Evolutionary conservation across 164 flowering plant species (phyloP).

Genomic region (Brasenia schreberi): DNA sequence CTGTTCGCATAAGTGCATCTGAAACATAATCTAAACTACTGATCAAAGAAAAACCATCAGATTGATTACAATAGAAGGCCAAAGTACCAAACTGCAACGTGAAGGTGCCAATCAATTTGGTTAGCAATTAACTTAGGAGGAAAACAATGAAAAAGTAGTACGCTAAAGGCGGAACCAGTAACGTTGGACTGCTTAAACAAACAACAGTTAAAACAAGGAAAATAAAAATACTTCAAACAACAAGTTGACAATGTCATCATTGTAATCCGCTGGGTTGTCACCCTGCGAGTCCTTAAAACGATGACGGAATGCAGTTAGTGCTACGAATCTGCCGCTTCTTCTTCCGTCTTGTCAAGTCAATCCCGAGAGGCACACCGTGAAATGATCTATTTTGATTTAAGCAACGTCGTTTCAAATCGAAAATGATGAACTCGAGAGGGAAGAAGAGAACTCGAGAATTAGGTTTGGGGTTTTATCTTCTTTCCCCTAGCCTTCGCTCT

Average conservation of each 20-base stretch:
- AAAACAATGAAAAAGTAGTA: too few species aligned
- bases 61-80: too few species aligned
- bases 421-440: neutral
- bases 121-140: too few species aligned
- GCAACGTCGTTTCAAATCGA: neutral
- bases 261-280: conserved; percentile 29
- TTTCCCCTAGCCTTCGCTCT: neutral
- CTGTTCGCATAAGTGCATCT: too few species aligned
- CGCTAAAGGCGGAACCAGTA: too few species aligned
- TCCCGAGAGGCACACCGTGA: neutral
- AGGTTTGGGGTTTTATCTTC: neutral
- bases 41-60: too few species aligned
- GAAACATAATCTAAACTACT: too few species aligned
- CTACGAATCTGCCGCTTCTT: neutral
- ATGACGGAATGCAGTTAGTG: neutral
- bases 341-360: neutral
- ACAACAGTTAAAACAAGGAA: too few species aligned
- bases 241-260: conserved; percentile 59
- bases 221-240: conserved; percentile 63
- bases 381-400: neutral
- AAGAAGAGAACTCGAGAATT: neutral
- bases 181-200: neutral
- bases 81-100: too few species aligned
- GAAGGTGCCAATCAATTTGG: too few species aligned
- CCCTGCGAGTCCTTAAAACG: neutral